phyloP scores from a whole-genome alignment of 345 rosid genomes.

The Eutrema heterophyllum region DNA sequence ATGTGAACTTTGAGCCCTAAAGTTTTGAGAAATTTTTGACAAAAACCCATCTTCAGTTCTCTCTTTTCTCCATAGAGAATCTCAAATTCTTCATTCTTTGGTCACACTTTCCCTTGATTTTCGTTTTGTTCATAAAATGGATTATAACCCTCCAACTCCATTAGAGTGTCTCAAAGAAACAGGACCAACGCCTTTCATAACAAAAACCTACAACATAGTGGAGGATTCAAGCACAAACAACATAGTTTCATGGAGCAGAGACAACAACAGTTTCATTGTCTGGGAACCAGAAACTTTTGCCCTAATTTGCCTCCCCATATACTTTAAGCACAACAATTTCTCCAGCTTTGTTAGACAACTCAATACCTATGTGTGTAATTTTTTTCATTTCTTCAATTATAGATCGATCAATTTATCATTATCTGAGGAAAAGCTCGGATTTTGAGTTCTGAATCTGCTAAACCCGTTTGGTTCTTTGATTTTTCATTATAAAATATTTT shows the following conservation, averaged over 20 bases:
- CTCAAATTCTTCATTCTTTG: neutral
- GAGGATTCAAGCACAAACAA: conserved; percentile 53
- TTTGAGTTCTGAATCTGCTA: neutral
- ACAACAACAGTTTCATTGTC: conserved; percentile 55
- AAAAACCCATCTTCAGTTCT: neutral
- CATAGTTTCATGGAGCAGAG: conserved; percentile 64
- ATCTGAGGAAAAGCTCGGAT: neutral
- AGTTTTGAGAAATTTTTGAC: neutral
- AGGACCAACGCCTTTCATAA: conserved; percentile 56
- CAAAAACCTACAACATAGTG: conserved; percentile 57
- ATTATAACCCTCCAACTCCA: conserved; percentile 35
- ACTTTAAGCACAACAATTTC: conserved; percentile 68
- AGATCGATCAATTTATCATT: neutral
- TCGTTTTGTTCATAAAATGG: neutral
- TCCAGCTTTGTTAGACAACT: conserved; percentile 74
- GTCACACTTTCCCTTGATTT: neutral
- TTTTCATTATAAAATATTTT: neutral
- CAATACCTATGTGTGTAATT: conserved; percentile 55
- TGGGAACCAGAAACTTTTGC: conserved; percentile 63
- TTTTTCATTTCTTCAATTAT: neutral
- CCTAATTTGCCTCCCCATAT: conserved; percentile 39
- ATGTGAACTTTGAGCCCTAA: neutral
- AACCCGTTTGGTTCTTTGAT: neutral
- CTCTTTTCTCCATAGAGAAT: neutral
- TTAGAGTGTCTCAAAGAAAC: conserved; percentile 43